Evolutionary conservation across 352 stramenopile genomes (phyloP), one percentile per base, ranked within the genome.

Genomic region (Pythium aquatile): DNA sequence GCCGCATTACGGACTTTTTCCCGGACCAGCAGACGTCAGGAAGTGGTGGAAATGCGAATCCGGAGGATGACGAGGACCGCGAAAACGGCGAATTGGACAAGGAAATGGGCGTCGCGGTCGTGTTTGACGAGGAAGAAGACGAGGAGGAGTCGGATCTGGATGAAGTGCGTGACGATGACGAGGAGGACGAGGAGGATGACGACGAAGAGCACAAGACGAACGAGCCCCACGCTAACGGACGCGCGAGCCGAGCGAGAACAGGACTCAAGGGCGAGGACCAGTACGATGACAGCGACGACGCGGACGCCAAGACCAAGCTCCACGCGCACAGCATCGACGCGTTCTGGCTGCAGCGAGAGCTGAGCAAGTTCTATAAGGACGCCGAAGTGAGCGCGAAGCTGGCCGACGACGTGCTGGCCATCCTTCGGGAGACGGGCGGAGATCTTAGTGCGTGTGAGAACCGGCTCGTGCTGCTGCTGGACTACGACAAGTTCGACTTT

Each of bases 401-500:
- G 5, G 93, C 96, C 0, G 94, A 98, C 56, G 81, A 99, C 55
- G 93, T 99, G 32, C 57, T 96, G 40, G 60, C 46, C 20, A 85
- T 93, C 39, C 37, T 96, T 11, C 80, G 79, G 42, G 83, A 94
- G 59, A 74, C 74, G 6, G 81, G 79, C 0, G 78, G 67, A 30
- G 86, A 95, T 53, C 63, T 95, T 17, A 91, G 87, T 61, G 81
- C 84, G 40, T 98, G 94, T 64, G 98, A 99, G 72, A 99, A 99
- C 77, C 87, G 94, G 57, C 86, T 99, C 1, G 90, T 99, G 39
- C 72, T 98, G 46, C 69, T 99, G 5, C 75, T 99, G 44, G 97
- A 98, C 63, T 98, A 99, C 73, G 97, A 99, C 75, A 98, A 99
- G 64, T 99, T 99, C 69, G 96, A 99, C 40, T 98, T 99, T 37